Evolutionary conservation across 768 basidiomycete species (phyloP).

Genomic region (Pleurotus citrinopileatus): DNA sequence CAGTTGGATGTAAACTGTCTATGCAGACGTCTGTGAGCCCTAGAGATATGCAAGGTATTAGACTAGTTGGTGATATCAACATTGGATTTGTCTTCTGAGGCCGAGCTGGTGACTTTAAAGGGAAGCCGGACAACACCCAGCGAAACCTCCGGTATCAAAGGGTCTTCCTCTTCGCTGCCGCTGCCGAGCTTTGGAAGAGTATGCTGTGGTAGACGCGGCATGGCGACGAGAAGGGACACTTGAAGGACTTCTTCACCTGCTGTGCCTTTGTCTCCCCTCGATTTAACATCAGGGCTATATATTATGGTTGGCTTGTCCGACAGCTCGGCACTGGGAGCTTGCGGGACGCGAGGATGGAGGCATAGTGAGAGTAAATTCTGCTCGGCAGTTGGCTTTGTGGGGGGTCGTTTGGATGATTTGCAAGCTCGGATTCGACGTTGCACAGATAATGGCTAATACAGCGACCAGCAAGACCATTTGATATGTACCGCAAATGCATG

Average conservation of each 20-base stretch:
- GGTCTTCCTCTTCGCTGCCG: not conserved
- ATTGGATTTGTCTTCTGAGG: not conserved
- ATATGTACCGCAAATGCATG: too few relatives aligned
- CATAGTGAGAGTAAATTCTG: constrained; percentile 13
- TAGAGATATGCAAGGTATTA: too few relatives aligned
- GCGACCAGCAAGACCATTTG: not conserved
- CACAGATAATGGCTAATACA: constrained; percentile 34
- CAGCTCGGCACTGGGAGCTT: constrained; percentile 9
- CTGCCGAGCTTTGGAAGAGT: not conserved
- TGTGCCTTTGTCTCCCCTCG: constrained; percentile 6
- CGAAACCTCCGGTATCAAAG: not conserved
- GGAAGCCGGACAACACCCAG: constrained; percentile 1
- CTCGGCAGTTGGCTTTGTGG: constrained; percentile 17
- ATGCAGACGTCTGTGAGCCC: too few relatives aligned
- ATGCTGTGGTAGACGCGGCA: constrained; percentile 40
- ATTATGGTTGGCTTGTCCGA: constrained; percentile 10
- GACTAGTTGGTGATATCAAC: not conserved
- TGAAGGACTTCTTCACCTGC: constrained; percentile 29
- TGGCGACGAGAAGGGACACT: constrained; percentile 55
- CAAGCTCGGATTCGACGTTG: constrained; percentile 32
- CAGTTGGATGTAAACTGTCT: too few relatives aligned
- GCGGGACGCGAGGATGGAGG: constrained; percentile 13
- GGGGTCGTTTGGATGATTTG: constrained; percentile 4
- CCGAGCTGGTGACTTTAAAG: not conserved
- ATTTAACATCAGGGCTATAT: not conserved